Base-by-base conservation (phyloP, 2,329 filamentous ascomycete species). In the Penicillium brasilianum region DNA sequence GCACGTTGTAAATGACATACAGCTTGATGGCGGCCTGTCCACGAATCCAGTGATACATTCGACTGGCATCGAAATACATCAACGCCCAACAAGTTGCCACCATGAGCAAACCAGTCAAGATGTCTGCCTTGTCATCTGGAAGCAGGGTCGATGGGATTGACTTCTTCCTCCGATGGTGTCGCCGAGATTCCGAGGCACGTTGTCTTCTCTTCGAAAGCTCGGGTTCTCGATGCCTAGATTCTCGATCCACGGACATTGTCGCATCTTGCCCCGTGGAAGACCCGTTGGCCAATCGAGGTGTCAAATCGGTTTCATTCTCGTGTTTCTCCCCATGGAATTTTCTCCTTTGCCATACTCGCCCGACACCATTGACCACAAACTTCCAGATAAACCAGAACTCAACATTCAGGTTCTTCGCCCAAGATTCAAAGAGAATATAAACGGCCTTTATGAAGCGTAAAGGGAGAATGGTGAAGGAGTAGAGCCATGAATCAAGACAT, bases 1-100 rank as follows among this genome's bases (percentile, higher is more conserved):
- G 86, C 36, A 97, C 91, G 72, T 99, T 99, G 82, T 97, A 99
- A 58, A 99, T 98, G 61, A 99, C 95, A 75, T 99, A 99, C 11
- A 99, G 85, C 75, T 99, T 99, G 80, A 99, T 97, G 8, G 94
- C 93, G 1, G 93, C 94, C 76, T 99, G 95, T 0, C 93, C 95
- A 50, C 94, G 90, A 69, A 99, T 97, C 71, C 93, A 93, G 76
- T 99, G 95, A 73, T 99, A 99, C 92, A 98, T 97, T 55, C 93
- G 88, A 73, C 93, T 97, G 6, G 95, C 95, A 74, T 99, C 96
- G 49, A 99, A 89, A 25, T 87, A 89, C 88, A 97, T 94, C 54
- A 99, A 82, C 14, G 94, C 87, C 55, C 90, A 82, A 69, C 92
- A 96, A 72, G 92, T 97, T 71, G 87, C 88, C 52, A 97, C 85